These are phyloP conservation scores for Spizellomyces sp. DNA, from an alignment of 192 early-diverging fungal species.

Conservation along the genomic window DNA sequence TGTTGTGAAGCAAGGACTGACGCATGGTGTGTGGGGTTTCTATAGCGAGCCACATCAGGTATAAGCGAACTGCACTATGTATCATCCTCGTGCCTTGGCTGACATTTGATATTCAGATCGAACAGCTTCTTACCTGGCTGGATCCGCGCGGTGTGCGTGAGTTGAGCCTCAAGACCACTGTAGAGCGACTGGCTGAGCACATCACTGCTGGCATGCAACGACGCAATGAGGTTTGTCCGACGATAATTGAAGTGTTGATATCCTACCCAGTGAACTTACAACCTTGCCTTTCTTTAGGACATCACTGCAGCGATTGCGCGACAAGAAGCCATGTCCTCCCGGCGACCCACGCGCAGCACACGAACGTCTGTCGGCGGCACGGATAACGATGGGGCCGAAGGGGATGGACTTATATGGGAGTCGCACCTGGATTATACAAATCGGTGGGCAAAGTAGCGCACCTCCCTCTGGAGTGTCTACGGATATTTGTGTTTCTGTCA, in stretches of 20 bases:
- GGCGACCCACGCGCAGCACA: slow-evolving; percentile 1
- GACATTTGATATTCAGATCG: slow-evolving; percentile 46
- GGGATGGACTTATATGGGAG: background rate
- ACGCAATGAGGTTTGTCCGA: slow-evolving; percentile 2
- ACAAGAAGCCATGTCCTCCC: background rate
- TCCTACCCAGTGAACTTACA: background rate
- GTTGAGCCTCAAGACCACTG: slow-evolving; percentile 55
- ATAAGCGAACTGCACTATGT: slow-evolving; percentile 1
- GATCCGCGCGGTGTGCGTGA: slow-evolving; percentile 80
- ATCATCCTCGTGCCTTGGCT: background rate
- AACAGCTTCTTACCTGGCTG: slow-evolving; percentile 71
- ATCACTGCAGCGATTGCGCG: slow-evolving; percentile 5
- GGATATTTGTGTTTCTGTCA: too few species aligned
- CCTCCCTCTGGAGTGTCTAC: too few species aligned
- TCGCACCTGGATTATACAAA: slow-evolving; percentile 15
- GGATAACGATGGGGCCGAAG: background rate
- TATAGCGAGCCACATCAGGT: background rate
- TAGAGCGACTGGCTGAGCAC: slow-evolving; percentile 51
- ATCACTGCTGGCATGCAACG: slow-evolving; percentile 55
- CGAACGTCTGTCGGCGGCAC: background rate
- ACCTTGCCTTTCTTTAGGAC: background rate
- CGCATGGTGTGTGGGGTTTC: slow-evolving; percentile 41
- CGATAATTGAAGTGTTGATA: background rate
- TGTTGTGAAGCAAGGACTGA: slow-evolving; percentile 49
- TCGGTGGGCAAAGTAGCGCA: slow-evolving; percentile 13